A percentile compares a stretch with the other conserved stretches of the same genome.
These are phyloP conservation scores for Athelia sp. DNA, from an alignment of 1,284 basidiomycete genomes.

Conservation along the genomic window DNA sequence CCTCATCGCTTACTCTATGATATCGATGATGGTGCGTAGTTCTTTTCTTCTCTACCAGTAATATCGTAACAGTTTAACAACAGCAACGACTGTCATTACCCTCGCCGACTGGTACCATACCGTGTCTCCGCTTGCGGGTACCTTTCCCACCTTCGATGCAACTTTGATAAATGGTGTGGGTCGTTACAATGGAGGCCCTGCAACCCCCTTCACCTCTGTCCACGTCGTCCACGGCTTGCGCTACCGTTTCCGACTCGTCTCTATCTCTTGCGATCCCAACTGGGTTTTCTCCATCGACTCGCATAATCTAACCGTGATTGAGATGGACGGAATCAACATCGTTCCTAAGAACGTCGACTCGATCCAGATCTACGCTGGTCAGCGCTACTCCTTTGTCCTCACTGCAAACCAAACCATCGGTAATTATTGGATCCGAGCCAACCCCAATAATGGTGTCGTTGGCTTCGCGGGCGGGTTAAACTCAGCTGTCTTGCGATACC, in stretches of 20 bases:
- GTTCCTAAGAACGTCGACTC: constrained; percentile 17
- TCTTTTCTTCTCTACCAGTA: constrained; percentile 45
- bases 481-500: constrained; percentile 15
- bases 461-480: constrained; percentile 1
- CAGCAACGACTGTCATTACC: constrained; percentile 27
- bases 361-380: constrained; percentile 29
- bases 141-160: constrained; percentile 28
- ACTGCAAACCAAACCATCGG: constrained; percentile 4
- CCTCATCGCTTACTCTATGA: constrained; percentile 8
- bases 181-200: constrained; percentile 19
- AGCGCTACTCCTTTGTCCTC: constrained; percentile 6
- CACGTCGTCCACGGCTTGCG: constrained; percentile 19
- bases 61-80: constrained; percentile 10
- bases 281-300: constrained; percentile 30
- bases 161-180: constrained; percentile 52
- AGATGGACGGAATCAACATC: constrained; percentile 27
- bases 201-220: constrained; percentile 25
- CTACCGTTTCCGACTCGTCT: constrained; percentile 43
- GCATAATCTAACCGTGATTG: constrained; percentile 32
- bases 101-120: constrained; percentile 35
- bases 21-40: constrained; percentile 33
- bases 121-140: constrained; percentile 16
- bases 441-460: background rate
- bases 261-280: constrained; percentile 34
- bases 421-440: constrained; percentile 6